Evolutionary conservation across 2,329 filamentous ascomycete genomes (phyloP).

Genomic region (Xylariaceae sp.): DNA sequence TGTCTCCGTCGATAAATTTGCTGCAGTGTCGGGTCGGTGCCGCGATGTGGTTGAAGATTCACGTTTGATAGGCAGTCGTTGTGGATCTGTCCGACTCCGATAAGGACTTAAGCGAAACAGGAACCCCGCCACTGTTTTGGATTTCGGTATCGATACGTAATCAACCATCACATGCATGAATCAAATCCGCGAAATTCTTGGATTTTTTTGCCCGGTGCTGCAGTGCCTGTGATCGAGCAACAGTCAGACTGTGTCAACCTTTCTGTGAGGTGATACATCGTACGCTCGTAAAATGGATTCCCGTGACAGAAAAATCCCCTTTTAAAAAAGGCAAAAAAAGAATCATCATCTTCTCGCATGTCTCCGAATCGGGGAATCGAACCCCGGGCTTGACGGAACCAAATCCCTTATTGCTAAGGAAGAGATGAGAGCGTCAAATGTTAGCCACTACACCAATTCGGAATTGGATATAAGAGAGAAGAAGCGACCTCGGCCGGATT

Average conservation of each 20-base stretch:
- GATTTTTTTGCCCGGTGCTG: too few relatives aligned
- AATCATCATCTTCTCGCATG: background rate
- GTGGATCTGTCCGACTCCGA: background rate
- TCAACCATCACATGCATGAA: background rate
- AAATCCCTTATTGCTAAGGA: background rate
- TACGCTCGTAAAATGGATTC: background rate
- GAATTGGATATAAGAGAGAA: conserved; percentile 10
- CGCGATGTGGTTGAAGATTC: background rate
- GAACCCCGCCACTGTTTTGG: background rate
- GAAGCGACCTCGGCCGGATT: conserved; percentile 20
- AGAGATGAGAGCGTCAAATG: conserved; percentile 33
- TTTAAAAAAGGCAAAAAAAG: background rate
- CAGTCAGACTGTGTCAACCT: too few relatives aligned
- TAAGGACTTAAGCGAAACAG: conserved; percentile 15
- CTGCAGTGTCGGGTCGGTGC: background rate
- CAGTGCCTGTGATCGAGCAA: too few relatives aligned
- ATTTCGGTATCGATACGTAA: conserved; percentile 11
- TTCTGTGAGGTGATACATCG: too few relatives aligned
- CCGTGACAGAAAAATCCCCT: background rate
- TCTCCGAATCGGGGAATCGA: conserved; percentile 30
- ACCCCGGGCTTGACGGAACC: conserved; percentile 24
- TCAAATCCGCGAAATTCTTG: background rate
- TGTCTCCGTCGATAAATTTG: background rate
- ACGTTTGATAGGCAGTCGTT: background rate
- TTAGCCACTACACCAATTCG: conserved; percentile 36